Evolutionary conservation across 306 rosid species (phyloP), one percentile per base, ranked within the genome.

Genomic region (Echinosophora koreensis): DNA sequence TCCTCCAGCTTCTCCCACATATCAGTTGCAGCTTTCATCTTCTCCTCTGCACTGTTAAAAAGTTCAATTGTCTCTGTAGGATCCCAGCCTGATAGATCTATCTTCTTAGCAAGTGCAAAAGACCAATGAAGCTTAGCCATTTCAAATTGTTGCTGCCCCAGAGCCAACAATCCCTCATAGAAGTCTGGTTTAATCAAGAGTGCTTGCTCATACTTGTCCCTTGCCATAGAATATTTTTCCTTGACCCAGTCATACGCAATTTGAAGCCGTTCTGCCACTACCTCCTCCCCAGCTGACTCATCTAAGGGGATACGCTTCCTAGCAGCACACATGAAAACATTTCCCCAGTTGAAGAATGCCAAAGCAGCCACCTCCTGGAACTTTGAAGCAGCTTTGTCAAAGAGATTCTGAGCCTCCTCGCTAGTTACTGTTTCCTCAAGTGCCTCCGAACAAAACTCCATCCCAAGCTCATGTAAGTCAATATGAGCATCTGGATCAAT

Each of bases 391-490:
- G 97, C 98, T 88, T 93, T 96, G 86, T 91, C 92, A 74, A 96
- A 96, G 63, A 93, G 90, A 73, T 78, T 85, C 77, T 96, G 98
- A 60, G 99, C 97, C 77, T 91, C 99, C 77, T 96, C 99, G 77
- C 99, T 87, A 16, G 97, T 96, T 14, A 96, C 94, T 0, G 94
- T 89, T 85, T 93, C 99, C 86, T 91, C 99, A 44, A 96, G 99
- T 54, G 98, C 99, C 82, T 96, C 99, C 0, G 98, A 93, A 81
- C 99, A 96, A 56, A 96, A 89, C 87, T 96, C 98, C 99, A 96
- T 96, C 66, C 99, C 97, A 50, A 96, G 90, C 86, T 96, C 99
- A 68, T 96, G 99, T 88, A 96, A 83, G 69, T 96, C 99, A 79
- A 96, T 77, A 69, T 92, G 98, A 54, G 99, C 97, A 84, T 91